Evolutionary conservation across 2,329 filamentous ascomycete species (phyloP).

Genomic region (Raffaelea albimanens): DNA sequence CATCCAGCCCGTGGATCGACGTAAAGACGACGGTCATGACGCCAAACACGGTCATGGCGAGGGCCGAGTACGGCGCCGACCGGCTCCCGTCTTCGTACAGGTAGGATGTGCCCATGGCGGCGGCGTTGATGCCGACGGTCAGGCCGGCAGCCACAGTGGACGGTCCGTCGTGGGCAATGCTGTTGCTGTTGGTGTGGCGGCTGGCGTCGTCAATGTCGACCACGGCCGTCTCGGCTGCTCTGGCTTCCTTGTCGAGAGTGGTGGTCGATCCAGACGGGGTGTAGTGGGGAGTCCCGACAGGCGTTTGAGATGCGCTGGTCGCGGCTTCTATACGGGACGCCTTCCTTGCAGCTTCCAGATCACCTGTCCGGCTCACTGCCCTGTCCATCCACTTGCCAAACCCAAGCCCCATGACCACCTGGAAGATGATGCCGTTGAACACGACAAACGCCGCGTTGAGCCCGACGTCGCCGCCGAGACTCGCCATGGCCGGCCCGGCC

Average conservation of each 20-base stretch:
- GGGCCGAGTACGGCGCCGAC: conserved; percentile 44
- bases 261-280: too few relatives aligned
- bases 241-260: too few relatives aligned
- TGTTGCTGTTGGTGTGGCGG: too few relatives aligned
- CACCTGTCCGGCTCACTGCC: background rate
- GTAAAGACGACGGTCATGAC: conserved; percentile 46
- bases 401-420: conserved; percentile 24
- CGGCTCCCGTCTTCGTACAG: conserved; percentile 43
- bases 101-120: conserved; percentile 50
- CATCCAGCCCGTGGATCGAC: conserved; percentile 34
- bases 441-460: conserved; percentile 42
- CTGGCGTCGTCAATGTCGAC: too few relatives aligned
- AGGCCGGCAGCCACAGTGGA: conserved; percentile 39
- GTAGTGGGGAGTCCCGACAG: too few relatives aligned
- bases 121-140: conserved; percentile 47
- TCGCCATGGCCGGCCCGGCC: conserved; percentile 34
- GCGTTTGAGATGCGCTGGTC: too few relatives aligned
- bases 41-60: conserved; percentile 49
- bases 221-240: too few relatives aligned
- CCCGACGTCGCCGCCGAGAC: conserved; percentile 33
- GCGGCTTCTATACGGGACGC: too few relatives aligned
- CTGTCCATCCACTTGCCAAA: conserved; percentile 7
- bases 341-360: conserved; percentile 1
- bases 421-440: conserved; percentile 36
- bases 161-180: conserved; percentile 21